A percentile compares a stretch with the other conserved stretches of the same genome.
Conservation (phyloP, 768 basidiomycete species). For the Russula lepida region DNA sequence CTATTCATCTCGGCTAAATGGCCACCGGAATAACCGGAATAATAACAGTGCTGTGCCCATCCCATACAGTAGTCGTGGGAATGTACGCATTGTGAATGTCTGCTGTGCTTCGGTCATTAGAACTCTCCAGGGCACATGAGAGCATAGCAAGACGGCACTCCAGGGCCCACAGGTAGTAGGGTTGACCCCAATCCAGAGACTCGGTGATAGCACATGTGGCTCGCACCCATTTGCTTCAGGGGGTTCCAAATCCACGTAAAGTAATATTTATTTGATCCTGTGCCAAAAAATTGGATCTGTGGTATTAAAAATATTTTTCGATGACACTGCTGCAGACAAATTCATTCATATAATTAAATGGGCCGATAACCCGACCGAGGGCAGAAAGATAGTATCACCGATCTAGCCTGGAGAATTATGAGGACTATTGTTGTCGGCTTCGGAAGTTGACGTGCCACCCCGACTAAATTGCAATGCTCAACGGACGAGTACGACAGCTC, state of each 20-base stretch:
- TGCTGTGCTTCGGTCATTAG: no score
- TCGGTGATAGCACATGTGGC: not conserved
- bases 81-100: no score
- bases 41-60: no score
- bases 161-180: no score
- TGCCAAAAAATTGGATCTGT: not conserved
- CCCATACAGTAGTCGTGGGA: no score
- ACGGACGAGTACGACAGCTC: not conserved
- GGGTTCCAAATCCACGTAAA: not conserved
- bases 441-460: not conserved
- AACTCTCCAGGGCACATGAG: no score
- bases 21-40: no score
- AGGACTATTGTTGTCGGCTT: not conserved
- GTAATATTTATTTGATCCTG: no score
- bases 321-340: not conserved
- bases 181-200: not conserved
- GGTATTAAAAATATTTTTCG: not conserved
- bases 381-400: not conserved
- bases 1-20: no score
- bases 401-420: not conserved
- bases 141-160: no score
- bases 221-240: not conserved
- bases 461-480: not conserved
- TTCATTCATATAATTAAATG: not conserved
- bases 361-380: not conserved